Evolutionary conservation across 495 filamentous ascomycete genomes (phyloP), one percentile per base, ranked within the genome.

Genomic region (Xeromyces bisporus): DNA sequence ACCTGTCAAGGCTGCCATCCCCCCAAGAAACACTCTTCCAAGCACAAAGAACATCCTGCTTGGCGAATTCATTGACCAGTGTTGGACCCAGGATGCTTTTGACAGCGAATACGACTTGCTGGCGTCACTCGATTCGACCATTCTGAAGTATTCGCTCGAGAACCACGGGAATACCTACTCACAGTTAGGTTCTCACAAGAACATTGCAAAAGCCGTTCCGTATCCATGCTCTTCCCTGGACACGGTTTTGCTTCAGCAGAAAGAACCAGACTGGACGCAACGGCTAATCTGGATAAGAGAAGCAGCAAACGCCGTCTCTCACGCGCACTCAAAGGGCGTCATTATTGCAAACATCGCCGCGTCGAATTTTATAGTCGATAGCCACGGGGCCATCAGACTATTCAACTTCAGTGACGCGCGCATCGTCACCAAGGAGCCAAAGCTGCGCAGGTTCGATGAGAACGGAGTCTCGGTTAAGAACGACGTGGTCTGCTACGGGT

Each of bases 21-120:
- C 43, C 10, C 26, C 41, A 36, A 43, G 47, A 23, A 20, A 32
- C 13, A 33, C 20, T 18, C 37, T 51, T 9, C 52, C 47, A 2
- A 43, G 15, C 20, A 56, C 45, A 10, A 1, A 41, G 4, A 34
- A 29, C 28, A 23, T 53, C 14, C 47, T 43, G 47, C 38, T 56
- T 33, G 52, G 40, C 23, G 26, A 16, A 28, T 43, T 50, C 8
- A 47, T 56, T 32, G 41, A 56, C 32, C 34, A 35, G 14, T 51
- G 49, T 35, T 53, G 47, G 49, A 21, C 20, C 20, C 34, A 42
- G 23, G 40, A 38, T 15, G 20, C 16, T 33, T 44, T 51, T 36
- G 18, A 30, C n/a, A 46, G 14, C 14, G 48, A 43, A n/a, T 38
- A 41, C 15, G 29, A 26, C 18, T 25, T 55, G 7, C 15, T 40